phyloP scores from a whole-genome alignment of 192 early-diverging fungal species.

The Rhizoclosmatium sp. region DNA sequence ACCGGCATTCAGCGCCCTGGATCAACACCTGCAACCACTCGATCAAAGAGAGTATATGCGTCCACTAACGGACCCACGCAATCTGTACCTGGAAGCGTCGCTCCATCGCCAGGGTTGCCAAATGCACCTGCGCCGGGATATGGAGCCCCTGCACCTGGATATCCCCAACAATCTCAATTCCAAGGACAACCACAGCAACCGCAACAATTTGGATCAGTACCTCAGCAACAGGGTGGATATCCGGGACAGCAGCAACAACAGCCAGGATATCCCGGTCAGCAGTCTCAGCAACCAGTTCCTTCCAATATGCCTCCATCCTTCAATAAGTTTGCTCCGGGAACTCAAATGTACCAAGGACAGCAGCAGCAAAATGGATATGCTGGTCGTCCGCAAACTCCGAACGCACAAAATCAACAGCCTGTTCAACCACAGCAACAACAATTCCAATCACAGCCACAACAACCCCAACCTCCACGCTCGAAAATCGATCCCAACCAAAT shows the following conservation, averaged over 20 bases:
- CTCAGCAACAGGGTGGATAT: conserved; percentile 5
- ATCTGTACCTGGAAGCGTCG: conserved; percentile 15
- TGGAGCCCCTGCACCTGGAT: not conserved
- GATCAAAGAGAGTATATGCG: conserved; percentile 35
- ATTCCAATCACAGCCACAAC: conserved; percentile 17
- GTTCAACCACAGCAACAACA: not conserved
- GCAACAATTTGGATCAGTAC: not conserved
- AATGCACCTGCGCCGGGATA: conserved; percentile 9
- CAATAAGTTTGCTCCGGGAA: not conserved
- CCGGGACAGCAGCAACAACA: conserved; percentile 9
- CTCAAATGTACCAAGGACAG: not conserved
- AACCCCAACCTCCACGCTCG: conserved; percentile 40
- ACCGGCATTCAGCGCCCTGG: conserved; percentile 5
- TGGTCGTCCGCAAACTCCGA: not conserved
- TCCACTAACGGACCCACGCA: not conserved
- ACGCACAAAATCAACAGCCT: not conserved
- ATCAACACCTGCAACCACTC: conserved; percentile 10
- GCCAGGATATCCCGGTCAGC: not conserved
- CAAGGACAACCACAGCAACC: not conserved
- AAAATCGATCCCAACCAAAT: conserved; percentile 94
- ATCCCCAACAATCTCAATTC: not conserved
- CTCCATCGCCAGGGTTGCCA: conserved; percentile 15
- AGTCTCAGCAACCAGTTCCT: not conserved
- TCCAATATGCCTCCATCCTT: not conserved
- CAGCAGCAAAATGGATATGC: not conserved